These are phyloP conservation scores for Tolypocladium tundrense DNA, from an alignment of 2,329 filamentous ascomycete species.

Conservation along the genomic window DNA sequence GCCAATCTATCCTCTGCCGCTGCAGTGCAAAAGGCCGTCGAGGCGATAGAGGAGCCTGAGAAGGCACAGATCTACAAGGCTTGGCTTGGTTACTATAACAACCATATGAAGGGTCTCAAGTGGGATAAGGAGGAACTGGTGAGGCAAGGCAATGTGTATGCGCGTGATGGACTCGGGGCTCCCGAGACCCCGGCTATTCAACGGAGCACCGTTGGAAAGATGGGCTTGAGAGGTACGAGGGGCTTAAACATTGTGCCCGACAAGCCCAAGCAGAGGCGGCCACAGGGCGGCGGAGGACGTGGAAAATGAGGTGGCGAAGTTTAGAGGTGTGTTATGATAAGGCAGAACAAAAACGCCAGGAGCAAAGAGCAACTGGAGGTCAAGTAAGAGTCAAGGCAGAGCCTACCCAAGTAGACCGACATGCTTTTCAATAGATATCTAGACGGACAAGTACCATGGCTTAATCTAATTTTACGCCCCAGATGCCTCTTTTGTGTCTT, in stretches of 20 bases:
- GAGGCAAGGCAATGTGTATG: constrained; percentile 38
- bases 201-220: constrained; percentile 39
- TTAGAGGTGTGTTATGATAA: neutral
- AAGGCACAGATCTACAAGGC: constrained; percentile 43
- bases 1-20: constrained; percentile 32
- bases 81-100: constrained; percentile 48
- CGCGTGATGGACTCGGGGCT: constrained; percentile 34
- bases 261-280: constrained; percentile 17
- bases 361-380: neutral
- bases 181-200: constrained; percentile 36
- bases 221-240: constrained; percentile 42
- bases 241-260: constrained; percentile 38
- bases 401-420: neutral
- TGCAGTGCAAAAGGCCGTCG: constrained; percentile 28
- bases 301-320: neutral
- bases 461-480: too few species aligned
- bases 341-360: neutral
- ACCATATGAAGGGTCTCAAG: constrained; percentile 31
- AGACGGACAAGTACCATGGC: neutral
- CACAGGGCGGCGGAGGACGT: neutral
- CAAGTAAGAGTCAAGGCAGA: neutral
- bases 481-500: too few species aligned
- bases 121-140: constrained; percentile 37
- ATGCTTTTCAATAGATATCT: neutral
- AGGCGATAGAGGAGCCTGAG: constrained; percentile 31